Conservation (phyloP, 2,329 filamentous ascomycete genomes). For the Beauveria sp. region DNA sequence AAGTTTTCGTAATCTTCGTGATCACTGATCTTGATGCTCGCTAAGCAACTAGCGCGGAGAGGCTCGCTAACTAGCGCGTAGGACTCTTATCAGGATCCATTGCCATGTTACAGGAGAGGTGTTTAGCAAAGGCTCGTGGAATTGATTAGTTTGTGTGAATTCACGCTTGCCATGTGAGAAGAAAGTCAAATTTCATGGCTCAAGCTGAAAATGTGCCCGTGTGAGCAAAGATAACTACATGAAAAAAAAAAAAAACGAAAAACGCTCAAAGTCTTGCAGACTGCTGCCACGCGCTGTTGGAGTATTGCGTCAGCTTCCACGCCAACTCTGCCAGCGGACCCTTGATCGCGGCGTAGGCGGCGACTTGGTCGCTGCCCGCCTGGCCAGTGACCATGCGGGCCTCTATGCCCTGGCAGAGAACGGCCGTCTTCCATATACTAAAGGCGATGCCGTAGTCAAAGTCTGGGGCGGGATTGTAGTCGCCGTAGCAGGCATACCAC, state of each 20-base stretch:
- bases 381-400: constrained; percentile 77
- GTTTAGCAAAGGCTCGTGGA: too few species aligned
- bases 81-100: too few species aligned
- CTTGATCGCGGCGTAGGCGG: constrained; percentile 61
- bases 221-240: background rate
- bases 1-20: too few species aligned
- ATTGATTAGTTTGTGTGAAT: too few species aligned
- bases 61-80: too few species aligned
- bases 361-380: constrained; percentile 79
- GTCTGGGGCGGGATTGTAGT: constrained; percentile 61
- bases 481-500: constrained; percentile 43
- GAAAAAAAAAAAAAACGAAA: too few species aligned
- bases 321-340: constrained; percentile 68
- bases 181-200: background rate
- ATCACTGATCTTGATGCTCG: too few species aligned
- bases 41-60: too few species aligned
- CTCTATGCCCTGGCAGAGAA: constrained; percentile 79
- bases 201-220: too few species aligned
- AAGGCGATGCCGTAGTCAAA: constrained; percentile 56
- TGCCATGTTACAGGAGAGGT: too few species aligned
- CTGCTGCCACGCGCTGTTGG: constrained; percentile 18
- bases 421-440: constrained; percentile 51
- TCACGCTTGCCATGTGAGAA: background rate
- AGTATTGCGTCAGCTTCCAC: constrained; percentile 60
- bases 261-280: constrained; percentile 20